Evolutionary conservation across 2,329 filamentous ascomycete species (phyloP), one percentile per base, ranked within the genome.

Genomic region (Talaromyces sp.): DNA sequence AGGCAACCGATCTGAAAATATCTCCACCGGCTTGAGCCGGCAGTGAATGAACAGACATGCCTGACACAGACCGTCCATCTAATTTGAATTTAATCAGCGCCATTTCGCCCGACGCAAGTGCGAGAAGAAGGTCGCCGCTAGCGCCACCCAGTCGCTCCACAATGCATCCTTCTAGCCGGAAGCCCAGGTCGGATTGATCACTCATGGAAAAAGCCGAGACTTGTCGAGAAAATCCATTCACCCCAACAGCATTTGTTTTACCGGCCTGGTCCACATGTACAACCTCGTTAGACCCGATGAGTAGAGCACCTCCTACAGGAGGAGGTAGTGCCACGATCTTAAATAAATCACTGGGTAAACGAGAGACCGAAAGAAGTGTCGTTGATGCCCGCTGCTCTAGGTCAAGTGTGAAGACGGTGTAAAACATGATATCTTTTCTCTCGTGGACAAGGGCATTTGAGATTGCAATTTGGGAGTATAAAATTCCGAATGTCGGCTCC

Each of bases 261-360:
- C 94, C 94, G 10, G 91, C 91, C 78, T 99, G 94, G 67, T 97
- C 93, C 60, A 99, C 86, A 70, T 99, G 94, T 55, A 99, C 89
- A 56, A 99, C 75, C 68, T 97, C 91, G 68, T 99, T 97, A 43
- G 83, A 82, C 24, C 94, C 95, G 17, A 97, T 77, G 14, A 99
- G 81, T 14, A 99, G 77, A 33, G 91, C 90, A 39, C 94, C 94
- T 20, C 94, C 94, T 36, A 97, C 87, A 1, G 93, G 93, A 5
- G 88, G 81, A 4, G 92, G 90, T 3, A 99, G 77, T 7, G 94
- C 86, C 41, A 97, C 79, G 39, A 97, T 87, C 62, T 85, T 85
- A 70, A 87, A 90, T 9, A 97, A 80, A 70, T 97, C 93, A 67
- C 91, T 91, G 1, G 94, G 95, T 37, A 99, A 82, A 36, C 87